Base-by-base conservation (phyloP, 2,329 filamentous ascomycete species). In the Phoma sp. region DNA sequence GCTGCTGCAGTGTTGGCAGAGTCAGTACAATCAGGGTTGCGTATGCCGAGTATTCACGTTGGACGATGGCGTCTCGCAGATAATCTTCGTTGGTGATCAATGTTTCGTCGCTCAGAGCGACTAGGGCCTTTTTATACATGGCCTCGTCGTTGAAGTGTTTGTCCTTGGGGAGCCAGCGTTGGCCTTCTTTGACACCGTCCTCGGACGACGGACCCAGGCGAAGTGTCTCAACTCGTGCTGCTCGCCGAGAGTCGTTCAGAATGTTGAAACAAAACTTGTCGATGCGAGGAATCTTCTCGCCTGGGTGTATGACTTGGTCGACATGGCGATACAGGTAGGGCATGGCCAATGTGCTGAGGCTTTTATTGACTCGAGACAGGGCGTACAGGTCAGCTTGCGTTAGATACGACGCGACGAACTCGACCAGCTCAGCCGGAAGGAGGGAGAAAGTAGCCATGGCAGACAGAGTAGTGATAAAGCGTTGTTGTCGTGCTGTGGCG, bases 21-120 rank as follows among this genome's bases (percentile, higher is more conserved):
- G 59, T 40, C 31, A 71, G 27, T 6, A 70, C 38, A 1, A 70
- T 57, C 1, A 70, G 41, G 1, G 62, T 57, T 27, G 66, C 67
- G 40, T 67, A 69, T 27, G 65, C 63, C 8, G 65, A 65, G 41
- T 69, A 70, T 25, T 69, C 67, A 43, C 65, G 58, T 47, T 55
- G 24, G 27, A 44, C 51, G 41, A 69, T 55, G 9, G 60, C 62
- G 33, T 66, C 56, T 43, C 50, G 55, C 6, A 66, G 57, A 45
- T 63, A 62, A n/a, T 65, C 57, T 27, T 27, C 50, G 2, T 55
- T 43, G 21, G 58, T 31, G 7, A 69, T 53, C 13, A 68, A 27
- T 12, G 60, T 58, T 44, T 67, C 60, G 6, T 58, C 43, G 2
- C 55, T 37, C 17, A 69, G 31, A 10, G 47, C 50, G 2, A 45